Evolutionary conservation across 176 grass and related monocot genomes (phyloP), one percentile per base, ranked within the genome.

Genomic region (Triticum monococcum): DNA sequence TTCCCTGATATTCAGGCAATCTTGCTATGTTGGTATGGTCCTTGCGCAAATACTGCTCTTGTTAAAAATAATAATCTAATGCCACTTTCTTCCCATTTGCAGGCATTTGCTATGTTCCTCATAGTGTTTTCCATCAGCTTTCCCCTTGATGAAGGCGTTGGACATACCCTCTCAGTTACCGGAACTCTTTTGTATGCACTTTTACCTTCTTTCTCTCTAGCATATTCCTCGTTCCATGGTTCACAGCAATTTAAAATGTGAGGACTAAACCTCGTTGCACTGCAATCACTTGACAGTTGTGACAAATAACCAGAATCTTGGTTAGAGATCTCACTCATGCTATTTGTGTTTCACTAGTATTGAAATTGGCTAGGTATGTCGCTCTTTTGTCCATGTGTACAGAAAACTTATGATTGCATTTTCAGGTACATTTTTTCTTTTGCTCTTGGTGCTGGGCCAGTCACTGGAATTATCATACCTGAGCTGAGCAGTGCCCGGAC

Each of bases 381-480:
- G 12, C 43, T 28, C 63, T 9, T 57, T 40, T 77, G 76, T 81
- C 56, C 3, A 56, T 74, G 20, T 62, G 84, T 76, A 68, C 8
- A n/a, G 28, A 72, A 62, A 67, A 12, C 59, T 78, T 72, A 76
- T 71, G 26, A 81, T 37, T 68, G 59, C n/a, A 83, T 89, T 90
- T 87, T 69, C 82, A 99, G 97, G 88, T 99, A 99, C 76, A 99
- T 99, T 64, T 99, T 99, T 76, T 81, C 92, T 71, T 99, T 96
- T 81, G 88, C 97, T 8, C 12, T 99, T 78, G 97, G 97, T 73
- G 97, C 97, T 77, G 94, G 94, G 20, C 97, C 94, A 35, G 94
- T 99, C 87, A 99, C 97, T 74, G 97, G 92, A 84, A 92, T 99
- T 38, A 93, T 99, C 69, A 96, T 99, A 84, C 97, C 97, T 70